Percentiles rank a stretch among this genome's conserved stretches.
phyloP scores from a whole-genome alignment of 345 rosid genomes.

The Eucalyptus marginata region DNA sequence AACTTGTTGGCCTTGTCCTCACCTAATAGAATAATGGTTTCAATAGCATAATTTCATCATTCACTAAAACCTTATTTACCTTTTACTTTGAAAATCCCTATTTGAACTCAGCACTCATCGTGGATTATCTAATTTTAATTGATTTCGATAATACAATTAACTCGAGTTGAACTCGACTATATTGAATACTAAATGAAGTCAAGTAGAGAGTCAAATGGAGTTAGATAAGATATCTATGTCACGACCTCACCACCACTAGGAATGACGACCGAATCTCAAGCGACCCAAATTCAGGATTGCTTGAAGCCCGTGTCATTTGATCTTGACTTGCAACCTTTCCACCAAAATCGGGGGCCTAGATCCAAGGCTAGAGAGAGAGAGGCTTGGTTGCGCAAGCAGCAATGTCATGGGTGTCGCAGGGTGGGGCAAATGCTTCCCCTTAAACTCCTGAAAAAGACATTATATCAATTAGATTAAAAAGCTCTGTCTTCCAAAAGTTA shows the following conservation, averaged over 20 bases:
- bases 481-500: not conserved
- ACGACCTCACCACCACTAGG: not conserved
- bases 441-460: not conserved
- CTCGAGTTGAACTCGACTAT: accelerated
- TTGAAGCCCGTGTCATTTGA: not conserved
- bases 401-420: not conserved
- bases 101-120: not conserved
- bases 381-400: not conserved
- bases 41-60: not conserved
- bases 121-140: not conserved
- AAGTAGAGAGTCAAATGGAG: not conserved
- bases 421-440: not conserved
- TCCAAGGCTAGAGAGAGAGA: not conserved
- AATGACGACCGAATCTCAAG: not conserved
- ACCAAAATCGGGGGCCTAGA: not conserved
- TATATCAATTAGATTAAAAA: not conserved
- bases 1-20: not conserved
- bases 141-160: not conserved
- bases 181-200: not conserved
- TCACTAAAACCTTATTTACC: not conserved
- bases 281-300: not conserved
- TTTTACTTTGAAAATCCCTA: not conserved
- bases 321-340: not conserved
- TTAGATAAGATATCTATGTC: not conserved
- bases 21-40: not conserved